Evolutionary conservation across 2,329 filamentous ascomycete genomes (phyloP), one percentile per base, ranked within the genome.

Genomic region (Parastagonospora avenae): DNA sequence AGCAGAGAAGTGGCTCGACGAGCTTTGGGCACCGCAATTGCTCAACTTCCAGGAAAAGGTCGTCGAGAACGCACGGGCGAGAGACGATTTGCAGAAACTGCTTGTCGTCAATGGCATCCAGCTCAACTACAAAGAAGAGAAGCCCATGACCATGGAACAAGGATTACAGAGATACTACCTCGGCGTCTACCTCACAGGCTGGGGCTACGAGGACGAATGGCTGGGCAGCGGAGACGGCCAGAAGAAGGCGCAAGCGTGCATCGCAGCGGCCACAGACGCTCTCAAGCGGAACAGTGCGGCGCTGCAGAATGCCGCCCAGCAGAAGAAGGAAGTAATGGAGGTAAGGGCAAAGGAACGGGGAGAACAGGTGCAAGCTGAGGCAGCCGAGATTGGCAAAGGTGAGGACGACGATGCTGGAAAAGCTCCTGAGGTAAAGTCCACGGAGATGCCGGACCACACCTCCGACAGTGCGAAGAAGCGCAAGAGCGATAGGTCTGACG

Each of bases 1-100:
- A 2, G 86, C 83, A 2, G 81, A 87, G 44, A 70, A 80, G 11
- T 97, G 92, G 91, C 76, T 97, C 39, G 87, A 84, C 43, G 76
- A 80, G 7, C 77, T 97, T 1, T 97, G 92, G 91, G 82, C 82
- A 4, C 50, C 64, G 29, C 59, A 66, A 48, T 36, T 73, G 14
- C 59, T 68, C 39, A 48, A 50, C 44, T 69, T 66, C 51, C 62
- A 66, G 48, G 66, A 71, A 16, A 57, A 59, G 16, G 42, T 67
- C 2, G 54, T 71, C 8, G 76, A 76, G 52, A 70, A 78, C 31
- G 64, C 68, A 0, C 57, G 67, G 8, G 76, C 76, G 0, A 76
- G 76, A 48, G 64, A 72, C 8, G 70, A 74, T 27, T 56, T 79
- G 2, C 66, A 73, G 44, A 73, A 64, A 38, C 59, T 72, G 1